These are phyloP conservation scores for Colletotrichum australisinense DNA, from an alignment of 2,329 filamentous ascomycete species.

Conservation along the genomic window DNA sequence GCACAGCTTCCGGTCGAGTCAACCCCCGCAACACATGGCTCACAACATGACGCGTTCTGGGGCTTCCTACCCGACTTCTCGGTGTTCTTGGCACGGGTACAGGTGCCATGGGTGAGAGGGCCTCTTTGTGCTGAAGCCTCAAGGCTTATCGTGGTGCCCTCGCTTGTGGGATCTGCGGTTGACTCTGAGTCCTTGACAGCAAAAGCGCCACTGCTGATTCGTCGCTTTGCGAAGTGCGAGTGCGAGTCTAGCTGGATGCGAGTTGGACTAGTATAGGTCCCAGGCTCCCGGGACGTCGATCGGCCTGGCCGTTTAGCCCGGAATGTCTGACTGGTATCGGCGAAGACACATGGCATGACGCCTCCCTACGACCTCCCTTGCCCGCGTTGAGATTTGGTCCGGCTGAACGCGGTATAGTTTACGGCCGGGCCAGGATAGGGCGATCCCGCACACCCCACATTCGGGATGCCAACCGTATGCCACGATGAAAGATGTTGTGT, in stretches of 20 bases:
- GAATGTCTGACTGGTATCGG: not conserved
- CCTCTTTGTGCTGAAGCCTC: not conserved
- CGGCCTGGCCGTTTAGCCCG: constrained; percentile 8
- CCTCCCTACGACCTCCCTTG: not conserved
- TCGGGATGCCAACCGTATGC: not conserved
- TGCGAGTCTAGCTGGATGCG: constrained; percentile 1
- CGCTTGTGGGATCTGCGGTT: not conserved
- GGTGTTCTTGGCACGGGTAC: not conserved
- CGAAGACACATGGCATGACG: constrained; percentile 13
- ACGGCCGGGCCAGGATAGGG: constrained; percentile 5
- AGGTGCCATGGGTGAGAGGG: not conserved
- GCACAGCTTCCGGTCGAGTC: too few relatives aligned
- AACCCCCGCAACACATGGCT: not conserved
- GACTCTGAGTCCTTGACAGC: not conserved
- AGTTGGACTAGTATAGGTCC: not conserved
- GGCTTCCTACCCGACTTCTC: not conserved
- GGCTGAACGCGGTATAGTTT: constrained; percentile 1
- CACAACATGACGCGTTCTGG: not conserved
- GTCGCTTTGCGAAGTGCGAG: not conserved
- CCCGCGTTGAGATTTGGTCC: not conserved
- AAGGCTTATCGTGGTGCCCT: not conserved
- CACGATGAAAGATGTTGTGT: too few relatives aligned
- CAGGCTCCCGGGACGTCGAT: constrained; percentile 16
- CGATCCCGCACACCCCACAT: not conserved
- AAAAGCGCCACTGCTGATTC: constrained; percentile 2